Conservation (phyloP, 179 eudicot genomes). For the Beta lomatogona region DNA sequence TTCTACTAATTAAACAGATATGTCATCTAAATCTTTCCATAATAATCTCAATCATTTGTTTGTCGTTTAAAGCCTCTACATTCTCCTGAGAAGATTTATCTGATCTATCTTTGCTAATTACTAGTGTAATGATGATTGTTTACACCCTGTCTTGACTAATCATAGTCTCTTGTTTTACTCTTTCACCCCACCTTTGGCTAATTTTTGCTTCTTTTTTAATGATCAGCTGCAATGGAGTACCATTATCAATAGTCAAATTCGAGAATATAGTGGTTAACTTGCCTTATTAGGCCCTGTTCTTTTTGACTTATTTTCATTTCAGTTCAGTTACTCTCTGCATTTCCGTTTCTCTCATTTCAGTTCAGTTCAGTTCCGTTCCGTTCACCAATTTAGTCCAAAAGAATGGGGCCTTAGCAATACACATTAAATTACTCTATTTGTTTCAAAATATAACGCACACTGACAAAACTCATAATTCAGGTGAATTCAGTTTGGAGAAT, state of each 20-base stretch:
- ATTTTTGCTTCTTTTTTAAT: background rate
- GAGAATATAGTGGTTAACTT: too few relatives aligned
- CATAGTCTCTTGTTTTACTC: background rate
- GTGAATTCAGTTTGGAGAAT: too few relatives aligned
- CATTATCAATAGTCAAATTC: background rate
- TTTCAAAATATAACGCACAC: too few relatives aligned
- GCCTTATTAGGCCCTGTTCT: too few relatives aligned
- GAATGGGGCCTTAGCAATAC: too few relatives aligned
- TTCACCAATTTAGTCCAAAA: too few relatives aligned
- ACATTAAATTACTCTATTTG: too few relatives aligned
- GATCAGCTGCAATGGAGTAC: background rate
- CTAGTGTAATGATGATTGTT: background rate
- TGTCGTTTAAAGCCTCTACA: background rate
- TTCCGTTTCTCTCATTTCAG: too few relatives aligned
- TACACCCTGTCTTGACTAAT: background rate
- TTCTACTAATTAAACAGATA: background rate
- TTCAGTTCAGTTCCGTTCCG: too few relatives aligned
- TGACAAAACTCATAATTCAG: too few relatives aligned
- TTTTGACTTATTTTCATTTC: too few relatives aligned
- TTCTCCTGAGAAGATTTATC: background rate
- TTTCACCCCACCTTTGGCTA: background rate
- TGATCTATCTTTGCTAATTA: background rate
- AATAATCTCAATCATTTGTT: constrained; percentile 9
- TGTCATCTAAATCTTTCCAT: background rate
- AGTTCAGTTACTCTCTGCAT: too few relatives aligned